Conservation (phyloP, 148 eudicot genomes). For the Diospyros lotus region DNA sequence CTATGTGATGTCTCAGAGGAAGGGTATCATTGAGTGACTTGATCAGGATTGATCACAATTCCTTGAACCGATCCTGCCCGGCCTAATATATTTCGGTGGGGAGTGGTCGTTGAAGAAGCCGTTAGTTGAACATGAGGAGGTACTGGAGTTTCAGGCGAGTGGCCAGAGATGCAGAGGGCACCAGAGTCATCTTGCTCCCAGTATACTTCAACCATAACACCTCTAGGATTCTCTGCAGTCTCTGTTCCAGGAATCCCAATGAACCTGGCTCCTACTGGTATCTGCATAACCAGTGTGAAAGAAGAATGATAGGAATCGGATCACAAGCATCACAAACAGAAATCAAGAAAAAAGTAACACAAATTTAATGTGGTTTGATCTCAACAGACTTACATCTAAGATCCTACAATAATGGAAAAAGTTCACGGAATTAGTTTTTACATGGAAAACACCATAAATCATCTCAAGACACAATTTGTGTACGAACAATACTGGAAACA, state of each 20-base stretch:
- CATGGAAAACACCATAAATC: no score
- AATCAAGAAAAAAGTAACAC: no score
- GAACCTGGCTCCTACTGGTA: conserved; percentile 70
- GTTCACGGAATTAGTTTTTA: no score
- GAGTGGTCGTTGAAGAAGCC: conserved; percentile 14
- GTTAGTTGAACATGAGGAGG: conserved; percentile 44
- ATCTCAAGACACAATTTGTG: no score
- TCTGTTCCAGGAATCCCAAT: conserved; percentile 66
- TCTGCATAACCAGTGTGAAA: conserved; percentile 27
- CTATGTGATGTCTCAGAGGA: not conserved
- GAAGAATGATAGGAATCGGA: not conserved
- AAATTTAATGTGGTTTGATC: no score
- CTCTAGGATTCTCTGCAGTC: conserved; percentile 50
- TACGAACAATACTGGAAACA: no score
- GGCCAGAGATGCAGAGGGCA: conserved; percentile 65
- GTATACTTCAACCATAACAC: conserved; percentile 75
- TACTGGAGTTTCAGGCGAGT: conserved; percentile 54
- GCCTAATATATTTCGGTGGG: conserved; percentile 22
- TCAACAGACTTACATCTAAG: no score
- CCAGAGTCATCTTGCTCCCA: conserved; percentile 86
- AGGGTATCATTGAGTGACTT: conserved; percentile 17
- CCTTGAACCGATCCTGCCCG: conserved; percentile 28
- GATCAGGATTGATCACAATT: conserved; percentile 55
- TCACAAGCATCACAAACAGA: no score
- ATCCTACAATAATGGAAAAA: no score